These are phyloP conservation scores for Berberis vulgaris DNA, from an alignment of 164 flowering plant species.

Conservation along the genomic window DNA sequence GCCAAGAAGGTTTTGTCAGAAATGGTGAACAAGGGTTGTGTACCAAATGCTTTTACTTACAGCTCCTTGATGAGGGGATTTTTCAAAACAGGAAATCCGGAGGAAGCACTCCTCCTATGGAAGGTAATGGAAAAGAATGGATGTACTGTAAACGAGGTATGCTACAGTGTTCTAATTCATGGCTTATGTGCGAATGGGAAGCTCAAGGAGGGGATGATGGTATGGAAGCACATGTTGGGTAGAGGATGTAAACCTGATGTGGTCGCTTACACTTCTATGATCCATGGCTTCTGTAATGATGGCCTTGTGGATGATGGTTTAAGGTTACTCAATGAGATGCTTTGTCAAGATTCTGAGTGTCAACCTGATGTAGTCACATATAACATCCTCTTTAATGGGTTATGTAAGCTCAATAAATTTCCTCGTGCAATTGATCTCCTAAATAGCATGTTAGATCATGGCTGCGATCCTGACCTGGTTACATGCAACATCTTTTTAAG, in stretches of 20 bases:
- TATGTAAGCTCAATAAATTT: conserved; percentile 46
- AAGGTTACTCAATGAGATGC: conserved; percentile 65
- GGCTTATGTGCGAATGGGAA: conserved; percentile 65
- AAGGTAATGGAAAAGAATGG: conserved; percentile 44
- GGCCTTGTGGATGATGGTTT: conserved; percentile 61
- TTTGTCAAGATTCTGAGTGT: conserved; percentile 35
- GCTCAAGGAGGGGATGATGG: conserved; percentile 54
- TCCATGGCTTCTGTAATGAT: conserved; percentile 63
- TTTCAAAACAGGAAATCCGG: conserved; percentile 39
- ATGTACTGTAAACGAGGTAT: conserved; percentile 36
- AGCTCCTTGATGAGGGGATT: conserved; percentile 75
- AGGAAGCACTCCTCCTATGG: conserved; percentile 64
- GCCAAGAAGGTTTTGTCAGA: conserved; percentile 42
- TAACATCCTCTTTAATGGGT: conserved; percentile 56
- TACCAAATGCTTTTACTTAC: conserved; percentile 65
- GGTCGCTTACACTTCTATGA: conserved; percentile 76
- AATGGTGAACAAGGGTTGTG: conserved; percentile 46
- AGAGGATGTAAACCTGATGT: conserved; percentile 63
- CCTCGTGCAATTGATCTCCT: conserved; percentile 59
- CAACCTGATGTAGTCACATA: conserved; percentile 78
- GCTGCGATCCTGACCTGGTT: conserved; percentile 63
- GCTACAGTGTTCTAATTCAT: conserved; percentile 66
- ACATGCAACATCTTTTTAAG: conserved; percentile 68
- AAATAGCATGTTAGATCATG: conserved; percentile 56
- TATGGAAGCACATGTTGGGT: conserved; percentile 67